phyloP scores from a whole-genome alignment of 495 filamentous ascomycete genomes.

The Emericellopsis terricola region DNA sequence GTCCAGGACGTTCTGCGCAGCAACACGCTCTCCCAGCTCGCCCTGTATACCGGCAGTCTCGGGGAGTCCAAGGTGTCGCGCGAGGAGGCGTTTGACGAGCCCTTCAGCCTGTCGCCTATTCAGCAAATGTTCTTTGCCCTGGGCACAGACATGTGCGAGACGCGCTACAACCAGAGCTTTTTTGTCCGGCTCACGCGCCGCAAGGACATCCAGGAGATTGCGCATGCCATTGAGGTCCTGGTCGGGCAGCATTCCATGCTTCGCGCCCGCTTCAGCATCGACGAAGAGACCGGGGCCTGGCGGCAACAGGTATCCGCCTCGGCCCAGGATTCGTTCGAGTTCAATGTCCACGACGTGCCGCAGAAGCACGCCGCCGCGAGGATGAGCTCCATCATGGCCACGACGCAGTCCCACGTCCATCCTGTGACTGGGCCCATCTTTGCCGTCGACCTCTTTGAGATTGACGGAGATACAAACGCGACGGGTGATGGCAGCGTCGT shows the following conservation, averaged over 20 bases:
- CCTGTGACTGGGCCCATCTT: slow-evolving; percentile 13
- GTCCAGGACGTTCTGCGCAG: slow-evolving; percentile 7
- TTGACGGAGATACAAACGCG: too few relatives aligned
- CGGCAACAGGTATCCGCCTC: neutral
- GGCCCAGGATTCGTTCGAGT: too few relatives aligned
- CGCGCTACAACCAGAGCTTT: slow-evolving; percentile 58
- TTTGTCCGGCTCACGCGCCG: slow-evolving; percentile 40
- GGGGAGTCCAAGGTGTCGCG: neutral
- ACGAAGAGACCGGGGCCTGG: neutral
- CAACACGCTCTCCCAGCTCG: slow-evolving; percentile 13
- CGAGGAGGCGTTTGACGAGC: slow-evolving; percentile 17
- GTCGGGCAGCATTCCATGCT: slow-evolving; percentile 55
- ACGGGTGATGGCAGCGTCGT: too few relatives aligned
- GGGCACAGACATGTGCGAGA: slow-evolving; percentile 21
- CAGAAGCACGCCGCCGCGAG: neutral
- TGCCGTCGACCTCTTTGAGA: slow-evolving; percentile 23
- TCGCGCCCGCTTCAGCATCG: slow-evolving; percentile 37
- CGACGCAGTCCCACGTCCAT: slow-evolving; percentile 8
- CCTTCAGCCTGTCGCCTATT: slow-evolving; percentile 54
- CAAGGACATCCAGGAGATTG: slow-evolving; percentile 26
- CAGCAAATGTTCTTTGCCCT: slow-evolving; percentile 55
- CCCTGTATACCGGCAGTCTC: slow-evolving; percentile 9
- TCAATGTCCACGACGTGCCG: too few relatives aligned
- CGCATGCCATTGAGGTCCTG: slow-evolving; percentile 35
- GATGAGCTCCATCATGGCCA: neutral